These are phyloP conservation scores for Naegleria fowleri DNA, from an alignment of 208 protist genomes.

Conservation along the genomic window DNA sequence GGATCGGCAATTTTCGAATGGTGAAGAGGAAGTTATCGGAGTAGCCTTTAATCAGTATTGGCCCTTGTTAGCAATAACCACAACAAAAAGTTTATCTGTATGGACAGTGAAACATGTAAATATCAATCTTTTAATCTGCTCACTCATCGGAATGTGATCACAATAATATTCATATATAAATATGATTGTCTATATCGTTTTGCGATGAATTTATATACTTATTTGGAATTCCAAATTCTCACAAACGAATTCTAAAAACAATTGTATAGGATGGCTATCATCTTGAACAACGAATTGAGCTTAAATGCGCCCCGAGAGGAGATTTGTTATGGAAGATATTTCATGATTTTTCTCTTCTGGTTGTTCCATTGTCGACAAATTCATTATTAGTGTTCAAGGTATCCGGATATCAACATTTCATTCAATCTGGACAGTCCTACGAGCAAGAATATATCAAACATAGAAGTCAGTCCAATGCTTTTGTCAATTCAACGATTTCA, in stretches of 20 bases:
- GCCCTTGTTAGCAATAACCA: not conserved
- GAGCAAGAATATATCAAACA: not conserved
- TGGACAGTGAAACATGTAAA: not conserved
- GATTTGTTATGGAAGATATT: not conserved
- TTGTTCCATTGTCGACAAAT: not conserved
- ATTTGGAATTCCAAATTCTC: too few relatives aligned
- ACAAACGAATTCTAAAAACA: not conserved
- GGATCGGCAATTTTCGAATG: not conserved
- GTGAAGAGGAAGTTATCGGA: not conserved
- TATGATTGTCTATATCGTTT: too few relatives aligned
- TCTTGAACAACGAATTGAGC: not conserved
- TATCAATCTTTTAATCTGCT: not conserved
- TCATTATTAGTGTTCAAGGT: not conserved
- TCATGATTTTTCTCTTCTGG: not conserved
- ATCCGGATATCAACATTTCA: not conserved
- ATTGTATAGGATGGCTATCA: not conserved
- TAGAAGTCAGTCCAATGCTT: not conserved
- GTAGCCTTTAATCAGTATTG: not conserved
- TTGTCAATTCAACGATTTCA: not conserved
- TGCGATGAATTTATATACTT: too few relatives aligned
- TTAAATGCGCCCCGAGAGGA: not conserved
- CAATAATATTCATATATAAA: too few relatives aligned
- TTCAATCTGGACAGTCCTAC: not conserved
- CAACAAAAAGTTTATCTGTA: not conserved
- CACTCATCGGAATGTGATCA: too few relatives aligned